Conservation (phyloP, 345 rosid species). For the Corchorus olitorius region DNA sequence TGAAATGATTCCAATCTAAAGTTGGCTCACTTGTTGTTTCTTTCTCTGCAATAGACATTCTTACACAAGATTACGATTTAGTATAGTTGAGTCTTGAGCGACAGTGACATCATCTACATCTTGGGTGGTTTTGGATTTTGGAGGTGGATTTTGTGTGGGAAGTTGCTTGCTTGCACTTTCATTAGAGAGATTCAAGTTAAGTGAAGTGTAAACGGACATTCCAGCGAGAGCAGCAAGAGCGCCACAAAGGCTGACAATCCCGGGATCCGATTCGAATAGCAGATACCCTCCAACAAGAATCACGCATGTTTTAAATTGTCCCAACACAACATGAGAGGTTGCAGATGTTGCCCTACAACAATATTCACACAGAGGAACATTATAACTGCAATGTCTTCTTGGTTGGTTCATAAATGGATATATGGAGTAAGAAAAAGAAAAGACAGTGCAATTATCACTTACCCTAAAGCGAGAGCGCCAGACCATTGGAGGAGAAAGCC, state of each 20-base stretch:
- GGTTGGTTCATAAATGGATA: no score
- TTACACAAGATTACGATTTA: slow-evolving; percentile 10
- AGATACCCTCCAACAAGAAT: slow-evolving; percentile 81
- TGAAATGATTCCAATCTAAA: neutral
- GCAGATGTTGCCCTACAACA: slow-evolving; percentile 87
- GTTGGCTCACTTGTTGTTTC: neutral
- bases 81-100: slow-evolving; percentile 23
- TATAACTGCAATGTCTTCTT: no score
- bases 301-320: slow-evolving; percentile 94
- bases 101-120: neutral
- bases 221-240: slow-evolving; percentile 75
- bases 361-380: neutral
- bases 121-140: slow-evolving; percentile 45
- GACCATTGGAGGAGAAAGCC: slow-evolving; percentile 98
- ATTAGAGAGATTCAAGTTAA: slow-evolving; percentile 47
- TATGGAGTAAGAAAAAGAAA: no score
- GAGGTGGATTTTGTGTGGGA: slow-evolving; percentile 38
- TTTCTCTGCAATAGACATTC: neutral
- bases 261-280: slow-evolving; percentile 72
- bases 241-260: slow-evolving; percentile 77
- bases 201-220: slow-evolving; percentile 75
- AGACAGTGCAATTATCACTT: slow-evolving; percentile 14
- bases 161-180: slow-evolving; percentile 45
- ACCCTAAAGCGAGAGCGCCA: slow-evolving; percentile 97
- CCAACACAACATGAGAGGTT: slow-evolving; percentile 87